phyloP scores from a whole-genome alignment of 202 grass and related monocot species.

The Schoenoplectus tabernaemontani region DNA sequence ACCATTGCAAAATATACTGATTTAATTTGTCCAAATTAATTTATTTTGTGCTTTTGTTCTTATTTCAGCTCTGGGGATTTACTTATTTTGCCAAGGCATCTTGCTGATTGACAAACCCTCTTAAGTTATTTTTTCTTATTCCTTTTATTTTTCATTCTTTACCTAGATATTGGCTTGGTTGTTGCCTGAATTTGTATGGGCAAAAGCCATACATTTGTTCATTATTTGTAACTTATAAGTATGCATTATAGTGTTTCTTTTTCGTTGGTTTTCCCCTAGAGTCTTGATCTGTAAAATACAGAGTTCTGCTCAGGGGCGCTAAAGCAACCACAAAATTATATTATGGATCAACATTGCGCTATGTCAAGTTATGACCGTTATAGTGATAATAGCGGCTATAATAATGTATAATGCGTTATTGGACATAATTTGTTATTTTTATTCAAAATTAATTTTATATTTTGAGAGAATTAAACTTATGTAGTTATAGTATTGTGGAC shows the following conservation, averaged over 20 bases:
- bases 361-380: too few relatives aligned
- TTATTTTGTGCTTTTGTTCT: constrained; percentile 17
- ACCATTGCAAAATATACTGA: neutral
- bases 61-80: constrained; percentile 77
- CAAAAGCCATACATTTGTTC: neutral
- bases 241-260: neutral
- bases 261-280: neutral
- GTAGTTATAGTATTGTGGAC: too few relatives aligned
- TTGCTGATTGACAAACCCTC: constrained; percentile 12
- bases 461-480: too few relatives aligned
- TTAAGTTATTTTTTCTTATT: constrained; percentile 3
- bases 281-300: too few relatives aligned
- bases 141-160: constrained; percentile 10
- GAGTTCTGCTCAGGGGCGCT: too few relatives aligned
- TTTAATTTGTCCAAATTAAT: neutral
- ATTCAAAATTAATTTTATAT: too few relatives aligned
- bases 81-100: constrained; percentile 43
- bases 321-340: too few relatives aligned
- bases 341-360: too few relatives aligned
- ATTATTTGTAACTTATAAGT: constrained; percentile 20
- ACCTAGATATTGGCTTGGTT: neutral
- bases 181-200: constrained; percentile 2
- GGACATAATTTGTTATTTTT: too few relatives aligned
- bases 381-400: too few relatives aligned
- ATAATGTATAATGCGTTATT: too few relatives aligned